Evolutionary conservation across 352 stramenopile genomes (phyloP), one percentile per base, ranked within the genome.

Genomic region (Phytopythium litorale): DNA sequence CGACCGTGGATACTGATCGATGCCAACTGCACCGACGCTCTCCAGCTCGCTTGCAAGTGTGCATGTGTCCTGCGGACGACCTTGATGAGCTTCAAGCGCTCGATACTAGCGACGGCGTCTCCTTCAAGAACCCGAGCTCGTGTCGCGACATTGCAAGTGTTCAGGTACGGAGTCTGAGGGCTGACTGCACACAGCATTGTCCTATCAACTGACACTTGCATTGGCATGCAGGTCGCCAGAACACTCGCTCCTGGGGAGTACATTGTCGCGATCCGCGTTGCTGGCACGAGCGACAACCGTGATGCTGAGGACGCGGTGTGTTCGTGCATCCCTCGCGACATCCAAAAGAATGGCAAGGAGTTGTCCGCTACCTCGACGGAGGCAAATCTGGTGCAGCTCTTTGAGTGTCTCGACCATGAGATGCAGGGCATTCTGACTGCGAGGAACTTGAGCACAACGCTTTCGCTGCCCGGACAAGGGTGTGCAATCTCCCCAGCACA

Each of bases 321-420:
- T 56, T 18, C 54, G 3, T 56, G 51, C 7, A 43, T 45, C 13
- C 30, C n/a, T 33, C 23, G 40, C 51, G 43, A 66, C 21, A 33
- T 0, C 12, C 42, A 68, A 25, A 16, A 33, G 52, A 33, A 13
- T 18, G 30, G 15, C 7, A 12, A 43, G 16, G 33, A 51, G 9
- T 40, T 77, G 55, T 70, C 61, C 21, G 30, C 42, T 30, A 18
- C 48, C 21, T 62, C 59, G 2, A 25, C 70, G 6, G 58, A 81
- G 4, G 45, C 48, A 18, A 86, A 83, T 30, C 28, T 86, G 28
- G 53, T 68, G 46, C 64, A 87, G 18, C 51, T 76, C 33, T 85
- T 88, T 25, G 58, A 75, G 16, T 78, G 70, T 48, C 63, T 89
- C 21, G 80, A 89, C 23, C 56, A 64, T 12, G 65, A 84, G 35